Conservation (phyloP, 2,329 filamentous ascomycete genomes). For the Cercospora sp. region DNA sequence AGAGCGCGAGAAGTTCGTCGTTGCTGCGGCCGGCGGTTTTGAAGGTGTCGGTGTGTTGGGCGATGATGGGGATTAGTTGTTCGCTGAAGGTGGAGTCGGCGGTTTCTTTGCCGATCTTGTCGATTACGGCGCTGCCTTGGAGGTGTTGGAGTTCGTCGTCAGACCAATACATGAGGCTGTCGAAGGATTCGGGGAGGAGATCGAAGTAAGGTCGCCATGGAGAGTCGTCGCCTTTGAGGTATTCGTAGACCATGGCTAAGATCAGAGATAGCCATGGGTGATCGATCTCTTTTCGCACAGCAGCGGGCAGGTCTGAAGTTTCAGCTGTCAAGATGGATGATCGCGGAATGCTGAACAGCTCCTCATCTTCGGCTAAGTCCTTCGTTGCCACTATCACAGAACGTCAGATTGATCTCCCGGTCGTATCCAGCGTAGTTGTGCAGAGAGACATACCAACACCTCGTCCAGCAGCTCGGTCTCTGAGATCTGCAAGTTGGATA, state of each 20-base stretch:
- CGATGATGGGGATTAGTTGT: constrained; percentile 56
- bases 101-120: constrained; percentile 72
- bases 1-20: constrained; percentile 55
- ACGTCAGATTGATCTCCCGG: constrained; percentile 9
- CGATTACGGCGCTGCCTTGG: constrained; percentile 72
- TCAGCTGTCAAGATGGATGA: constrained; percentile 67
- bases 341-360: constrained; percentile 78
- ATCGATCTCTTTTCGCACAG: constrained; percentile 34
- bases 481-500: constrained; percentile 59
- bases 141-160: constrained; percentile 68
- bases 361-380: constrained; percentile 71
- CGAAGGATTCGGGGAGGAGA: constrained; percentile 69
- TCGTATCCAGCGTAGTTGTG: constrained; percentile 1
- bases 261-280: constrained; percentile 62
- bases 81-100: constrained; percentile 70
- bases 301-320: constrained; percentile 65
- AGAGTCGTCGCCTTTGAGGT: constrained; percentile 59
- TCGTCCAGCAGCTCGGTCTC: constrained; percentile 57
- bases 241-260: constrained; percentile 78
- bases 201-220: constrained; percentile 77
- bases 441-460: constrained; percentile 57
- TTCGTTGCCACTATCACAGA: constrained; percentile 61
- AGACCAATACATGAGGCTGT: constrained; percentile 90
- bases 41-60: constrained; percentile 41
- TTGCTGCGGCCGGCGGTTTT: constrained; percentile 46